Evolutionary conservation across 495 filamentous ascomycete species (phyloP).

Genomic region (Aspergillus baeticus): DNA sequence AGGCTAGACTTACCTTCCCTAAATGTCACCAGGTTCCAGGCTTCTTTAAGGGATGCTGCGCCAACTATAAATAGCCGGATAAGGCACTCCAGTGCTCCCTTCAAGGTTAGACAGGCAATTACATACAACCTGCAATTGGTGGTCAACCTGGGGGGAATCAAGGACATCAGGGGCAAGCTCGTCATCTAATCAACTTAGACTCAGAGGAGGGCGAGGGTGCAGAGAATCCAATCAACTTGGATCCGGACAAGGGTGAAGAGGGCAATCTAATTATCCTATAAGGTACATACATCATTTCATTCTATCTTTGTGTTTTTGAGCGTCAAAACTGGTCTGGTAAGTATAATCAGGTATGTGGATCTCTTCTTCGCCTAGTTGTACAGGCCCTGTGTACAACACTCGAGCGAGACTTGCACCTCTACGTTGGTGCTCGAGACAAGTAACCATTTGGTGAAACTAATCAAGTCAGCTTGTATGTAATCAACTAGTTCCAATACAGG

Average conservation of each 20-base stretch:
- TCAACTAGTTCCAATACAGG: too few relatives aligned
- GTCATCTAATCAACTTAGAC: constrained; percentile 3
- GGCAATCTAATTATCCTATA: not conserved
- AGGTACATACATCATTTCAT: constrained; percentile 9
- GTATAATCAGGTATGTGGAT: not conserved
- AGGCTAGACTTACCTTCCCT: constrained; percentile 5
- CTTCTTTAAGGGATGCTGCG: constrained; percentile 15
- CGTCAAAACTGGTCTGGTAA: too few relatives aligned
- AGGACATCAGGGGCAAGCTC: too few relatives aligned
- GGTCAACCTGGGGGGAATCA: not conserved
- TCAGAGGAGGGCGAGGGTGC: not conserved
- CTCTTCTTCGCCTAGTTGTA: constrained; percentile 12
- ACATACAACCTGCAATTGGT: not conserved
- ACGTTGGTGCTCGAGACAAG: constrained; percentile 18
- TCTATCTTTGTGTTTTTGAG: too few relatives aligned
- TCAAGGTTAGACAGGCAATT: constrained; percentile 1
- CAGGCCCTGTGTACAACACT: too few relatives aligned
- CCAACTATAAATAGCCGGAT: constrained; percentile 18
- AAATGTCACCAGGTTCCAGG: constrained; percentile 16
- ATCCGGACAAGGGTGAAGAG: not conserved
- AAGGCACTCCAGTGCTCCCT: constrained; percentile 8
- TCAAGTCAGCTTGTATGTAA: too few relatives aligned
- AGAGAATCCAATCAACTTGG: constrained; percentile 2
- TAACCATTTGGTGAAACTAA: constrained; percentile 17
- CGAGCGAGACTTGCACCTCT: constrained; percentile 21